Evolutionary conservation across 2,329 filamentous ascomycete genomes (phyloP).

Genomic region (Zymoseptoria crescenta): DNA sequence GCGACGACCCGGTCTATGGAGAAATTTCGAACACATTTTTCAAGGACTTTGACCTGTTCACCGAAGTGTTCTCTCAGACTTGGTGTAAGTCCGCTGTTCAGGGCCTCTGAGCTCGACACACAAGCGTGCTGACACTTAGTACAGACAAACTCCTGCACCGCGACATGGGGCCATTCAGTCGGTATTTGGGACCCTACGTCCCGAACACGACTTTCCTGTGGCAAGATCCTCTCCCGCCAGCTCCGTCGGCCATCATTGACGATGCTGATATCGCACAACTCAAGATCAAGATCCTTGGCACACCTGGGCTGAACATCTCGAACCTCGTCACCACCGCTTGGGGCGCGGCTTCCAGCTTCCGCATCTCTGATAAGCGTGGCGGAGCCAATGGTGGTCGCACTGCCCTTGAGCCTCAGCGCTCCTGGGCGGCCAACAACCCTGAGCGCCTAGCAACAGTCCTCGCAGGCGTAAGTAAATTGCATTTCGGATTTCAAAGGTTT

Average conservation of each 20-base stretch:
- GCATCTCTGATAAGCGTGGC: constrained; percentile 69
- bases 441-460: constrained; percentile 56
- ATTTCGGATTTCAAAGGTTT: background rate
- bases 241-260: constrained; percentile 51
- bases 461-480: constrained; percentile 24
- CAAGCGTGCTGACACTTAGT: constrained; percentile 55
- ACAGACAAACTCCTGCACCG: constrained; percentile 54
- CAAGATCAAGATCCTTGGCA: constrained; percentile 60
- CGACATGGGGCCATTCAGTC: constrained; percentile 63
- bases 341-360: constrained; percentile 65
- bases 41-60: constrained; percentile 59
- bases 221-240: constrained; percentile 64
- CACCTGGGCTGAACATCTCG: constrained; percentile 50
- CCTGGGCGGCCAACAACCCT: constrained; percentile 70
- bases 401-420: constrained; percentile 61
- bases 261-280: constrained; percentile 53
- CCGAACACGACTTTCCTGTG: constrained; percentile 62
- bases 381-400: constrained; percentile 75
- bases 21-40: constrained; percentile 69
- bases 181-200: constrained; percentile 68
- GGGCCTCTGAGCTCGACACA: constrained; percentile 33
- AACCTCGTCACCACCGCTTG: constrained; percentile 61
- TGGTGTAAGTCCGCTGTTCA: constrained; percentile 59
- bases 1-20: constrained; percentile 63
- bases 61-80: constrained; percentile 61